Evolutionary conservation across 345 rosid genomes (phyloP), one percentile per base, ranked within the genome.

Genomic region (Salix dunnii): DNA sequence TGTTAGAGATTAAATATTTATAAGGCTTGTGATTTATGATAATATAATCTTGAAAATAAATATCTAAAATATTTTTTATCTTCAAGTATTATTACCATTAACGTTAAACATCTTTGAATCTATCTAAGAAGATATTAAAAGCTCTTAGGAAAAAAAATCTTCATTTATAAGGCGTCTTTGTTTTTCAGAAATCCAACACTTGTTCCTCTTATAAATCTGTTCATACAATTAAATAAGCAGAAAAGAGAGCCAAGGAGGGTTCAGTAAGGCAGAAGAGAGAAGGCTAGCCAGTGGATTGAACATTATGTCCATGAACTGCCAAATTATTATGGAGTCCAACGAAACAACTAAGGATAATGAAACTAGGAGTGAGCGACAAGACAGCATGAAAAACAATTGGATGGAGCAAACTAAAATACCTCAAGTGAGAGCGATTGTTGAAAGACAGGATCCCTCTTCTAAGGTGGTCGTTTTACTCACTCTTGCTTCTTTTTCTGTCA

Each of bases 391-490:
- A 30, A 69, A 10, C 46, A 71, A 77, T 36, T 82, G 70, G 51
- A 53, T 60, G 10, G 86, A 84, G 76, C 68, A 70, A 43, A 65
- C 68, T 51, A 78, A 74, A 76, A 9, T 78, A 69, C 1, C 36
- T 70, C 82, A 71, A 13, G 75, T 86, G 87, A 86, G 84, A 76
- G 69, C 36, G 74, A 40, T 75, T 46, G 79, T 82, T 38, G 79
- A 86, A 74, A 80, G 11, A 30, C 78, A 84, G 28, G 84, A 86
- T 73, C 82, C 87, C 13, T 78, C 87, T 75, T 75, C 85, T 70
- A 82, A 77, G 87, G 89, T 86, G 28, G 42, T 18, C 31, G 35
- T 35, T 36, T 55, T n/a, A 1, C 38, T n/a, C 5, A 1, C 10
- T 73, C 43, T 30, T 49, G 67, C 12, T 31, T 43, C 30, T 55